Conservation (phyloP, 2,329 filamentous ascomycete species). For the Aureobasidium mangrovei region DNA sequence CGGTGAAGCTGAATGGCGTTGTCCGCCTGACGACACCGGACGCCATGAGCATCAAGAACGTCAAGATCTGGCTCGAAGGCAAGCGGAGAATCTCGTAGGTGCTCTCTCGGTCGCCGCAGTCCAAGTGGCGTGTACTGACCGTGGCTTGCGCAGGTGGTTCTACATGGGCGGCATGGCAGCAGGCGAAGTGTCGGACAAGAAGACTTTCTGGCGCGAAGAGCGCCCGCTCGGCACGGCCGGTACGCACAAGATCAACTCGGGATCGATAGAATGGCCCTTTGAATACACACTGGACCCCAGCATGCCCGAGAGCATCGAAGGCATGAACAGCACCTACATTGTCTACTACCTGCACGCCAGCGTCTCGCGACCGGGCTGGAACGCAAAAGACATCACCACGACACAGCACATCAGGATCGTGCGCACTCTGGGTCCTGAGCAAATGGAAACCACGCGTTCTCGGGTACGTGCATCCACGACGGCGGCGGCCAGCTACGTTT, state of each 20-base stretch:
- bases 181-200: conserved; percentile 37
- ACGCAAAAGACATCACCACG: conserved; percentile 76
- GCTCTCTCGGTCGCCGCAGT: not conserved
- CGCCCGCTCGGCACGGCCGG: conserved; percentile 37
- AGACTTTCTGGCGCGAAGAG: conserved; percentile 38
- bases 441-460: conserved; percentile 54
- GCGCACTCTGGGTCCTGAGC: conserved; percentile 47
- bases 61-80: conserved; percentile 39
- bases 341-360: conserved; percentile 88
- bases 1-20: conserved; percentile 37
- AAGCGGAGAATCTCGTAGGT: conserved; percentile 40
- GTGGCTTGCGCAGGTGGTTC: conserved; percentile 23
- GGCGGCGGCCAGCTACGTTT: not conserved
- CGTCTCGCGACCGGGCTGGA: conserved; percentile 68
- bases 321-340: conserved; percentile 74
- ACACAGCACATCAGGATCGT: conserved; percentile 54
- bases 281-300: conserved; percentile 38
- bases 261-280: conserved; percentile 42
- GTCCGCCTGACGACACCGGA: conserved; percentile 40
- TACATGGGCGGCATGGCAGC: conserved; percentile 29
- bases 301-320: conserved; percentile 80
- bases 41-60: conserved; percentile 38
- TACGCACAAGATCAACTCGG: conserved; percentile 42
- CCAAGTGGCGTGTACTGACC: not conserved
- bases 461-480: conserved; percentile 18